Base-by-base conservation (phyloP, 2,329 filamentous ascomycete genomes). In the Penicillium sp. region DNA sequence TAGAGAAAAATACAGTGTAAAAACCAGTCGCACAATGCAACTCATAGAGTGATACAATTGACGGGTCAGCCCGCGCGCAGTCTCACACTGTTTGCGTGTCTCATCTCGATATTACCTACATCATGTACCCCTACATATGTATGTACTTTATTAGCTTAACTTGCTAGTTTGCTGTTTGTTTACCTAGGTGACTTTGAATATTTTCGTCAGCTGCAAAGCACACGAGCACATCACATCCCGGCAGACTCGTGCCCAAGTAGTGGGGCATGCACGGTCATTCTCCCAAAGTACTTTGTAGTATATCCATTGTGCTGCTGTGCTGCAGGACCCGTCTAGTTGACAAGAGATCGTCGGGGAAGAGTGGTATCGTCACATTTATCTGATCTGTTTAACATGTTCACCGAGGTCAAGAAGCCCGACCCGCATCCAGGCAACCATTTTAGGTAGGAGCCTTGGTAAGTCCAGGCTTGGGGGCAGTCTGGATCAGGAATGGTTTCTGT, bases 71-170 rank as follows among this genome's bases (percentile, higher is more conserved):
- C 49, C 53, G 32, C 34, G 16, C 7, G 5, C n/a, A n/a, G 47
- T 37, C 35, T 56, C 42, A 22, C 20, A 37, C 13, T 54, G 57
- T 62, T 62, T 62, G 59, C 53, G 52, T 42, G 47, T 56, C 51
- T 59, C 39, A 53, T 20, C 56, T 39, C 16, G 39, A 51, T 38
- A 40, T 55, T 31, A 31, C 32, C 13, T 32, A 20, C 35, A 39
- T 24, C 32, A 29, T 37, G 22, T 37, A 22, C 39, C 20, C 43
- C 44, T 24, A 34, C 31, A 46, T 46, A 22, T 46, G 18, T 34
- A 34, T 34, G 44, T 52, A 40, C 35, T 26, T 11, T 29, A 18
- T 34, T 42, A 31, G 26, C 22, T 32, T 34, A 37, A 22, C 26
- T 46, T 26, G 22, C 26, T 22, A 4, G 14, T 16, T 44, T 13